phyloP scores from a whole-genome alignment of 2,329 filamentous ascomycete species.

The Phyllosticta capitalensis region DNA sequence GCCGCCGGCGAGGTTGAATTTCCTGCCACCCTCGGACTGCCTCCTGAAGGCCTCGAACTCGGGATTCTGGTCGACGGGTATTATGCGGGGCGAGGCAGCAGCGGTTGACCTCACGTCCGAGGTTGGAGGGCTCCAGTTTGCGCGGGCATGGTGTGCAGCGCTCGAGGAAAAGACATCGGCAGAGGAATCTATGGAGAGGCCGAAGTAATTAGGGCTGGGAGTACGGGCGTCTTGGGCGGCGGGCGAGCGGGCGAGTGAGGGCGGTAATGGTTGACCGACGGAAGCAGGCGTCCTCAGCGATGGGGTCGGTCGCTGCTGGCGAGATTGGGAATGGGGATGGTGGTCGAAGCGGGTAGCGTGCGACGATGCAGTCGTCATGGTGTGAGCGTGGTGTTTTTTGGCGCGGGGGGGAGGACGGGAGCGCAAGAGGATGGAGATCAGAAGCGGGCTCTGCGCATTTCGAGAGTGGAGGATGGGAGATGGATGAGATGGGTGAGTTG shows the following conservation, averaged over 20 bases:
- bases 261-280: slow-evolving; percentile 17
- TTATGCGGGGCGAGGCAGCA: slow-evolving; percentile 56
- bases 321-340: slow-evolving; percentile 8
- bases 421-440: slow-evolving; percentile 1
- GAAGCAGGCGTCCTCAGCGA: slow-evolving; percentile 21
- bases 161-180: slow-evolving; percentile 54
- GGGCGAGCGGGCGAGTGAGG: slow-evolving; percentile 22
- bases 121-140: slow-evolving; percentile 66
- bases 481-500: not conserved
- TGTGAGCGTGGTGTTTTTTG: slow-evolving; percentile 1
- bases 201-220: slow-evolving; percentile 79
- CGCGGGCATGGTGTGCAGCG: slow-evolving; percentile 49
- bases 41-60: slow-evolving; percentile 73
- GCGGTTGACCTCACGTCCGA: slow-evolving; percentile 63
- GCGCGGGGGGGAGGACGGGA: not conserved
- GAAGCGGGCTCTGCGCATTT: not conserved
- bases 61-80: slow-evolving; percentile 65
- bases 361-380: slow-evolving; percentile 8
- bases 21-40: slow-evolving; percentile 57
- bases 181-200: slow-evolving; percentile 55
- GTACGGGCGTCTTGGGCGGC: slow-evolving; percentile 23
- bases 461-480: not conserved
- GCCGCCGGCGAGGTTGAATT: slow-evolving; percentile 31
- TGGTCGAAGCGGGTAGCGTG: slow-evolving; percentile 9
- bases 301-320: slow-evolving; percentile 18